phyloP scores from a whole-genome alignment of 1,139 yeast species.

The Kluyveromyces marxianus region DNA sequence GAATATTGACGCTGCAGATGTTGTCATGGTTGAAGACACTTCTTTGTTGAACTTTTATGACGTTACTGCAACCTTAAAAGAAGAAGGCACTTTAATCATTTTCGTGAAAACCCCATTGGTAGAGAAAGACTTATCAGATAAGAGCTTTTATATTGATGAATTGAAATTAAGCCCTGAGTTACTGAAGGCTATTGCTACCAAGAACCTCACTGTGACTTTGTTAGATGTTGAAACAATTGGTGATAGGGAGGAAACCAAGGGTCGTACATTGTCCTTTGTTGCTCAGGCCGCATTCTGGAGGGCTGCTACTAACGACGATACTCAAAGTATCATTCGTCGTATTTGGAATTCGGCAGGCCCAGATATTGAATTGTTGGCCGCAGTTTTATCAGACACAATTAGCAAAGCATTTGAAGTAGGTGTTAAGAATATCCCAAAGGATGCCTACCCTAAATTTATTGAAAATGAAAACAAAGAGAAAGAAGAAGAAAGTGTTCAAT shows the following conservation, averaged over 20 bases:
- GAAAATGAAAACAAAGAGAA: conserved; percentile 24
- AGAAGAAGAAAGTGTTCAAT: conserved; percentile 12
- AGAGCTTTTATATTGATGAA: conserved; percentile 38
- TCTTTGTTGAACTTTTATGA: conserved; percentile 50
- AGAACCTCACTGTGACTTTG: conserved; percentile 44
- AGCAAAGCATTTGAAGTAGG: conserved; percentile 45
- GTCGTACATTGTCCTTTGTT: conserved; percentile 68
- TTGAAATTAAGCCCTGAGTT: conserved; percentile 41
- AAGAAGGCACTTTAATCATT: conserved; percentile 51
- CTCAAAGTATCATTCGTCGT: conserved; percentile 65
- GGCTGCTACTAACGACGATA: conserved; percentile 47
- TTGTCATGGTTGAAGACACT: conserved; percentile 55
- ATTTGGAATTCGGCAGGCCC: conserved; percentile 76
- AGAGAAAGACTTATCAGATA: conserved; percentile 24
- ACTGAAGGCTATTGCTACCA: conserved; percentile 48
- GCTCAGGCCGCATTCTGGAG: conserved; percentile 79
- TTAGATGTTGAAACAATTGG: conserved; percentile 52
- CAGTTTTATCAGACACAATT: conserved; percentile 68
- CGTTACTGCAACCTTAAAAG: conserved; percentile 51
- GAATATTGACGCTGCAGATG: conserved; percentile 50
- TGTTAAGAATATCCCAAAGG: conserved; percentile 35
- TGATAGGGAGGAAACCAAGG: conserved; percentile 64
- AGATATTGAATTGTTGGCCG: conserved; percentile 75
- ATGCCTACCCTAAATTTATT: conserved; percentile 32
- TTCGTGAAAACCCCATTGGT: conserved; percentile 22